Conservation (phyloP, 192 early-diverging fungal genomes). For the Lobosporangium transversale region DNA sequence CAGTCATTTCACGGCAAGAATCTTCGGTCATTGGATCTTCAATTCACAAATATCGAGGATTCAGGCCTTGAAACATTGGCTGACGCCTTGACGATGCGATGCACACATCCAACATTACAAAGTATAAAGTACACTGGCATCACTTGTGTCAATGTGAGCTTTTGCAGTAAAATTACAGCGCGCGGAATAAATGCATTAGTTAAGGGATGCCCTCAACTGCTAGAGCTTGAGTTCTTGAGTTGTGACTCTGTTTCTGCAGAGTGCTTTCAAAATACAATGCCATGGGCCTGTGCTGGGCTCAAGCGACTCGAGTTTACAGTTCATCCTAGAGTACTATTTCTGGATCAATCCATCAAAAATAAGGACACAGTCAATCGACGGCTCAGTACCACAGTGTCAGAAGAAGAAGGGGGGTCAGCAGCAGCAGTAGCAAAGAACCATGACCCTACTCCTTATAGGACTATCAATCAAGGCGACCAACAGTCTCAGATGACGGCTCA, state of each 20-base stretch:
- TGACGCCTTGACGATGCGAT: neutral
- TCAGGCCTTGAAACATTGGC: slow-evolving; percentile 31
- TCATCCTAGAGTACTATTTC: slow-evolving; percentile 29
- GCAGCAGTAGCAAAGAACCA: no score
- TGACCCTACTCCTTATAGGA: no score
- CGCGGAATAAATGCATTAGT: slow-evolving; percentile 33
- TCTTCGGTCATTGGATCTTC: slow-evolving; percentile 30
- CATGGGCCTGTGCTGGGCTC: slow-evolving; percentile 25
- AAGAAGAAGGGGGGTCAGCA: no score
- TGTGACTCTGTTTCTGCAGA: slow-evolving; percentile 41
- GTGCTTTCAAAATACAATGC: slow-evolving; percentile 15
- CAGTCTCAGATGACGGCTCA: no score
- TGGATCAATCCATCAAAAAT: no score
- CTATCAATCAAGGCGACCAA: no score
- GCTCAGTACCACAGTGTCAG: no score
- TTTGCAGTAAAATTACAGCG: slow-evolving; percentile 40
- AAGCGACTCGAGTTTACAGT: slow-evolving; percentile 43
- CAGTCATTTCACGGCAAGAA: slow-evolving; percentile 17
- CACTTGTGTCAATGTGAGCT: slow-evolving; percentile 24
- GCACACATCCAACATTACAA: neutral
- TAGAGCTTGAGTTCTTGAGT: slow-evolving; percentile 39
- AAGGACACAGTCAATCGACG: no score
- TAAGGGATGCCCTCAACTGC: slow-evolving; percentile 15
- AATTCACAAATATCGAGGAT: slow-evolving; percentile 50
- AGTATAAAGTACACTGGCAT: neutral